Evolutionary conservation across 345 rosid species (phyloP), one percentile per base, ranked within the genome.

Genomic region (Leavenworthia alabamica): DNA sequence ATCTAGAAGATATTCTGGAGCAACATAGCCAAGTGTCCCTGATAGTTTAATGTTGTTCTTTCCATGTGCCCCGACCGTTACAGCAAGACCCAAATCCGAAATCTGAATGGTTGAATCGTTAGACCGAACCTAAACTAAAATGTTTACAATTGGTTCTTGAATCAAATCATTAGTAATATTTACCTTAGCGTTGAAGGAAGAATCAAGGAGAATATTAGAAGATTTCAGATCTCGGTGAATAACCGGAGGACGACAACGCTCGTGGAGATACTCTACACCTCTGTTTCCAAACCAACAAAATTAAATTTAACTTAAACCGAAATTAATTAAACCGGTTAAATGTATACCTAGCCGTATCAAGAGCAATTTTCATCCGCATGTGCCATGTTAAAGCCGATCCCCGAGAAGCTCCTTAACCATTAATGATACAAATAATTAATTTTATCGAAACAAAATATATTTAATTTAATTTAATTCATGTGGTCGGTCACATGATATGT

Each of bases 211-310:
- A 55, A 93, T 82, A 75, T 93, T 93, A 61, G 99, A 90, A 0
- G 99, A 83, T 81, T 93, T 93, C 58, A 93, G 75, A 82, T 93
- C 99, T 82, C 99, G 86, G 73, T 93, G 99, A 62, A 93, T 89
- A 76, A 93, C 82, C 62, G 80, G 75, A 54, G 99, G 99, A 52
- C 78, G 85, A 85, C 97, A 87, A 66, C 72, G 91, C 61, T 87
- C 95, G 39, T 93, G 99, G 19, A 93, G 81, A 80, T 89, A 82
- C 73, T 93, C 99, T 49, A 93, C 70, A 74, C 94, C 99, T 81
- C 99, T 93, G 85, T 79, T 15, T 71, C 77, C 67, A 55, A 77
- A 80, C 74, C 73, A 52, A 20, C 17, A 15, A 40, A 40, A 19
- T 11, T 43, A 43, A 14, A 31, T 59, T 29, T 56, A 47, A 63